phyloP scores from a whole-genome alignment of 2,329 filamentous ascomycete species.

The Alternaria brassicicola region DNA sequence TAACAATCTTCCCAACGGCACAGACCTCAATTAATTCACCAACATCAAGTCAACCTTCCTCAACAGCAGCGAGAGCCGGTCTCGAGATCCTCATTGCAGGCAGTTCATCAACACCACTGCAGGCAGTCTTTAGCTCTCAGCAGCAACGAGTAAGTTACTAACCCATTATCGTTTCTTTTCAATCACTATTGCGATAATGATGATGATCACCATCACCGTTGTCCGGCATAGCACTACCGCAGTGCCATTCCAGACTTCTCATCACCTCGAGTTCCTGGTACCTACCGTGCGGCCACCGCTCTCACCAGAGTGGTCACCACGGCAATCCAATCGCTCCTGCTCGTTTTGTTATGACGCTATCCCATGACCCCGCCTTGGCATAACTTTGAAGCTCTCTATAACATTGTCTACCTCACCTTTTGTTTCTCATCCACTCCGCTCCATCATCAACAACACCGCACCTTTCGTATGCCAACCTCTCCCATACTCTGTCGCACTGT shows the following conservation, averaged over 20 bases:
- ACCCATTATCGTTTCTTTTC: not conserved
- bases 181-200: not conserved
- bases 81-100: constrained; percentile 20
- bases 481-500: not conserved
- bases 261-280: constrained; percentile 9
- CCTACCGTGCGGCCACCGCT: constrained; percentile 8
- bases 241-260: not conserved
- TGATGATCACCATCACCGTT: not conserved
- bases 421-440: constrained; percentile 4
- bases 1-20: not conserved
- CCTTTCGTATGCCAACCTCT: constrained; percentile 2
- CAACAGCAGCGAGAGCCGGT: constrained; percentile 19
- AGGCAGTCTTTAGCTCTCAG: constrained; percentile 18
- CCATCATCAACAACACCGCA: constrained; percentile 1
- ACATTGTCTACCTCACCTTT: constrained; percentile 4
- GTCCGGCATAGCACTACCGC: not conserved
- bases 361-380: constrained; percentile 2
- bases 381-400: constrained; percentile 7
- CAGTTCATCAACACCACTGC: constrained; percentile 26
- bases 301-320: constrained; percentile 18
- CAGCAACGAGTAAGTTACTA: constrained; percentile 22
- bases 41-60: not conserved
- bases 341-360: constrained; percentile 12
- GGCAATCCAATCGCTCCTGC: constrained; percentile 16
- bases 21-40: not conserved